Evolutionary conservation across 2,329 filamentous ascomycete genomes (phyloP).

Genomic region (Fonsecaea nubica): DNA sequence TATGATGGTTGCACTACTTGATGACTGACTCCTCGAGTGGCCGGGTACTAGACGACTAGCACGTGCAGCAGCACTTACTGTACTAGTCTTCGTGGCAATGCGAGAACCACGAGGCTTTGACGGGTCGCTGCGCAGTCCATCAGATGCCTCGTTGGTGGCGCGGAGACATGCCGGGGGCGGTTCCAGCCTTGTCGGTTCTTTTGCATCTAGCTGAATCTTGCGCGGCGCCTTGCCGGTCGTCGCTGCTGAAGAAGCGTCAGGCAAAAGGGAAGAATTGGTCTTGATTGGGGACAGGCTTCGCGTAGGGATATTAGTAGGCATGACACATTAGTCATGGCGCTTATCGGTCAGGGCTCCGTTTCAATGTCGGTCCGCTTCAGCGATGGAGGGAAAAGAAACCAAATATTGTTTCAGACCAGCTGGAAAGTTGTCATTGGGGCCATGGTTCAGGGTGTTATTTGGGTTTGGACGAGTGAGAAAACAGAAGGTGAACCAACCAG

Average conservation of each 20-base stretch:
- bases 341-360: conserved; percentile 4
- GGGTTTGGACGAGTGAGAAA: conserved; percentile 4
- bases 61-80: neutral
- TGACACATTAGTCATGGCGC: conserved; percentile 21
- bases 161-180: conserved; percentile 15
- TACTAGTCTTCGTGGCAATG: conserved; percentile 4
- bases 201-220: conserved; percentile 6
- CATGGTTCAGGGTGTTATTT: neutral
- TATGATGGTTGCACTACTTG: conserved; percentile 7
- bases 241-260: conserved; percentile 7
- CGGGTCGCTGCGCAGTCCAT: conserved; percentile 4
- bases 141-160: conserved; percentile 16
- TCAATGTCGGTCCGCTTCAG: neutral
- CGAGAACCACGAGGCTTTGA: conserved; percentile 12
- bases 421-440: neutral
- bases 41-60: neutral
- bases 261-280: conserved; percentile 4
- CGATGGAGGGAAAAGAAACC: neutral
- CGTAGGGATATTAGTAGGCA: conserved; percentile 12
- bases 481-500: neutral
- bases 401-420: neutral
- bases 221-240: conserved; percentile 12
- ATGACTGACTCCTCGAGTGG: conserved; percentile 17
- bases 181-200: conserved; percentile 24
- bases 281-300: conserved; percentile 15